Conservation (phyloP, 2,329 filamentous ascomycete genomes). For the Botrytis squamosa region DNA sequence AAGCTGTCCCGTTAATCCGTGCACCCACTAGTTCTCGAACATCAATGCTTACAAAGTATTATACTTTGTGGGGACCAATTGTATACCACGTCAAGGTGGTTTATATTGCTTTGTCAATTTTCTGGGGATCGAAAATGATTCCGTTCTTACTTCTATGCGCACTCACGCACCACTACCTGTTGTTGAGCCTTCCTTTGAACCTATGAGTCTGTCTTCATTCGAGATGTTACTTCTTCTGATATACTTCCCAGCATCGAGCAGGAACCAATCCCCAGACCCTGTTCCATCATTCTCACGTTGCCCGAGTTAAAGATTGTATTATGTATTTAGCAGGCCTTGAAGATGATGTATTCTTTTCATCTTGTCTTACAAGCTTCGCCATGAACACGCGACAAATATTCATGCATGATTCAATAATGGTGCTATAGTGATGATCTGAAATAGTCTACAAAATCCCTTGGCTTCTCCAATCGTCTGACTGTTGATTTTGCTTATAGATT, state of each 20-base stretch:
- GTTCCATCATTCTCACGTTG: not conserved
- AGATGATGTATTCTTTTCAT: not conserved
- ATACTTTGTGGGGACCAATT: not conserved
- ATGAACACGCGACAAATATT: not conserved
- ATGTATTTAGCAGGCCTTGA: not conserved
- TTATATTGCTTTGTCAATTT: not conserved
- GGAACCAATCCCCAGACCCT: too few relatives aligned
- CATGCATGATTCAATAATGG: not conserved
- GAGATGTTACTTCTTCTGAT: not conserved
- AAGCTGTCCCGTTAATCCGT: too few relatives aligned
- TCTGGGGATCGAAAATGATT: not conserved
- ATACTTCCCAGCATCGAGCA: not conserved
- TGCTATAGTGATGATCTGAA: not conserved
- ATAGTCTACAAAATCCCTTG: not conserved
- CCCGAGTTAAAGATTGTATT: not conserved
- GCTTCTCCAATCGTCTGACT: not conserved
- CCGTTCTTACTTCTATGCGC: not conserved
- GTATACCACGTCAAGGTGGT: not conserved
- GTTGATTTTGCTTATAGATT: not conserved
- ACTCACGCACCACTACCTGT: not conserved
- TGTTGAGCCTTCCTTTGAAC: not conserved
- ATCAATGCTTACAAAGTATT: not conserved
- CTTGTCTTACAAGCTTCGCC: not conserved
- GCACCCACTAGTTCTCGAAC: not conserved
- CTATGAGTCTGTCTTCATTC: not conserved